phyloP scores from a whole-genome alignment of 208 protist genomes.

The Porcisia hertigi region DNA sequence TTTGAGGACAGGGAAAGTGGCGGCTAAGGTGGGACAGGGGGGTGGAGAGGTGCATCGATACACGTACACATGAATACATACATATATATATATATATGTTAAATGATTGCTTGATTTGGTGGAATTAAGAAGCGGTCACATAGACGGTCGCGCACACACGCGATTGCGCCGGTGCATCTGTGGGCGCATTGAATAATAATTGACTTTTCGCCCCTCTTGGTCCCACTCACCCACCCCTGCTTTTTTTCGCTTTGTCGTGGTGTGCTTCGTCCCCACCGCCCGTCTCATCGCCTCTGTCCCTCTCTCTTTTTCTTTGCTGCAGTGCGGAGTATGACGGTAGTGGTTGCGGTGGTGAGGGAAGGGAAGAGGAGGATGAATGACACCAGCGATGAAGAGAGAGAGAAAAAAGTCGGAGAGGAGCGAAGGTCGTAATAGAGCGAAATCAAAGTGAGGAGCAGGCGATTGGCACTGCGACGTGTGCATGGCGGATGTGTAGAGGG shows the following conservation, averaged over 20 bases:
- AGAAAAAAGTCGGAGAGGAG: too few species aligned
- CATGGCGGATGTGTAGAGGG: neutral
- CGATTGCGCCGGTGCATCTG: neutral
- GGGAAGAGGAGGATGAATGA: neutral
- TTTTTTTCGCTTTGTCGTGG: neutral
- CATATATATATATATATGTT: neutral
- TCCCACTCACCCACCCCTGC: too few species aligned
- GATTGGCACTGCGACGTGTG: neutral
- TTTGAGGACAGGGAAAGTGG: too few species aligned
- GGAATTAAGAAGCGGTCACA: neutral
- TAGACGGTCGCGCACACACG: neutral
- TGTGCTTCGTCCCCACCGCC: neutral
- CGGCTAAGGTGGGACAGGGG: too few species aligned
- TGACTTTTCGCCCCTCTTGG: neutral
- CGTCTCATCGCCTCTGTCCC: neutral
- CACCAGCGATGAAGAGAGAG: neutral
- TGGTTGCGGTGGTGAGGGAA: neutral
- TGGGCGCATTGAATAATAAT: neutral
- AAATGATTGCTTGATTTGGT: neutral
- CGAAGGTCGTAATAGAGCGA: conserved; percentile 1
- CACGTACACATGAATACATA: neutral
- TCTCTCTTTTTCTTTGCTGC: neutral
- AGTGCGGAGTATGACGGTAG: neutral
- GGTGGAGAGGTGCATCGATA: too few species aligned
- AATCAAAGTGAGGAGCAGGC: neutral